These are phyloP conservation scores for Suhomyces chickasaworum DNA, from an alignment of 1,139 yeast genomes.

Conservation along the genomic window DNA sequence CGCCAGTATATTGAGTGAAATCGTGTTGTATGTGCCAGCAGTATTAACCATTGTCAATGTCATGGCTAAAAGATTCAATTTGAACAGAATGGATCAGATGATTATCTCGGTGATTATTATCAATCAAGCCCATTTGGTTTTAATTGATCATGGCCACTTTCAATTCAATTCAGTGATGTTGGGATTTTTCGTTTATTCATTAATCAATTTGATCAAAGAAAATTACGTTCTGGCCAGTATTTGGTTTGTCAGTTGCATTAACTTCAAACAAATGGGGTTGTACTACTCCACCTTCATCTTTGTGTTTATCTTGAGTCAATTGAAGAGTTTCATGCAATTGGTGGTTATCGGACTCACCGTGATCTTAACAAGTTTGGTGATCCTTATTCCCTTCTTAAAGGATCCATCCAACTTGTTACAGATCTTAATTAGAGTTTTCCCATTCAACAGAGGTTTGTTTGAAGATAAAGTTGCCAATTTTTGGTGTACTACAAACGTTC, in stretches of 20 bases:
- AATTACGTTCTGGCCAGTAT: conserved; percentile 71
- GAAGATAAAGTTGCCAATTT: conserved; percentile 97
- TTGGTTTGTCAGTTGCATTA: conserved; percentile 73
- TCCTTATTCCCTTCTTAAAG: conserved; percentile 62
- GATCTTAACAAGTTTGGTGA: conserved; percentile 49
- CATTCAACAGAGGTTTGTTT: conserved; percentile 91
- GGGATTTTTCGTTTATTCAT: conserved; percentile 72
- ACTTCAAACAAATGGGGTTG: conserved; percentile 94
- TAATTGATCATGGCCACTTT: conserved; percentile 96
- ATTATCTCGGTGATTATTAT: conserved; percentile 73
- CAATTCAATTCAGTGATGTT: conserved; percentile 95
- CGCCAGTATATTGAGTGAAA: conserved; percentile 75
- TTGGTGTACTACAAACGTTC: conserved; percentile 88
- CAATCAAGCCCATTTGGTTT: conserved; percentile 76
- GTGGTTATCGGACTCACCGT: conserved; percentile 66
- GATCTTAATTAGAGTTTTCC: conserved; percentile 73
- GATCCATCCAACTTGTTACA: conserved; percentile 23
- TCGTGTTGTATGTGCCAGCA: conserved; percentile 76
- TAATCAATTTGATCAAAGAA: conserved; percentile 66
- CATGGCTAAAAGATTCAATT: conserved; percentile 57
- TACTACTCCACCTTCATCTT: conserved; percentile 91
- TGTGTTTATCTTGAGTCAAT: conserved; percentile 55
- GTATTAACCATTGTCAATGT: conserved; percentile 67
- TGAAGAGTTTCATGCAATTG: conserved; percentile 48
- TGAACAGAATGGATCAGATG: conserved; percentile 73